Percentiles rank a stretch among this genome's conserved stretches.
Evolutionary conservation across 2,329 filamentous ascomycete genomes (phyloP).

Genomic region (Microsporum canis): DNA sequence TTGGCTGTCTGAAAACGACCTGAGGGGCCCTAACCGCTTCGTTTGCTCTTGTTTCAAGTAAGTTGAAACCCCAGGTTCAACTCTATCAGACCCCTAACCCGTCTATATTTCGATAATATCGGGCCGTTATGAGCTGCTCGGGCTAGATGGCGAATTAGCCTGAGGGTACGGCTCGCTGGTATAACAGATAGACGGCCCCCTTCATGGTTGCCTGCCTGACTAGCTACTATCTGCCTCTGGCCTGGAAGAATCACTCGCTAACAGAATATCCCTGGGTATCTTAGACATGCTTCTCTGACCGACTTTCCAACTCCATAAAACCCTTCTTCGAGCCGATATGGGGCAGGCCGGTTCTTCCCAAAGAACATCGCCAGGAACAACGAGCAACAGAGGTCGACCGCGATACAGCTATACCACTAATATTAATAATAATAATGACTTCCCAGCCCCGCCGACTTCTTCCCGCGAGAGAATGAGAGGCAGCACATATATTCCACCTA

Average conservation of each 20-base stretch:
- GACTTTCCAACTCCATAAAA: neutral
- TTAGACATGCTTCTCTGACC: neutral
- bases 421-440: neutral
- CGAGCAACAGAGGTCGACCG: neutral
- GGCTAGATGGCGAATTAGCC: neutral
- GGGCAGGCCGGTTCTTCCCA: slow-evolving; percentile 12
- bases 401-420: neutral
- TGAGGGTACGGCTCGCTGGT: neutral
- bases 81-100: neutral
- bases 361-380: neutral
- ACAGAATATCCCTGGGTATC: neutral
- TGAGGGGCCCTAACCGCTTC: neutral
- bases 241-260: neutral
- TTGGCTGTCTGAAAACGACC: neutral
- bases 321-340: slow-evolving; percentile 5
- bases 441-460: neutral
- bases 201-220: neutral
- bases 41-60: slow-evolving; percentile 1
- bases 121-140: neutral
- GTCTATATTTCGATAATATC: neutral
- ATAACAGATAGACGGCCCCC: neutral
- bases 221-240: neutral
- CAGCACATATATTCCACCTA: neutral
- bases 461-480: neutral
- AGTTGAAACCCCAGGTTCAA: neutral